Evolutionary conservation across 2,329 filamentous ascomycete genomes (phyloP).

Genomic region (Podosphaera xanthii): DNA sequence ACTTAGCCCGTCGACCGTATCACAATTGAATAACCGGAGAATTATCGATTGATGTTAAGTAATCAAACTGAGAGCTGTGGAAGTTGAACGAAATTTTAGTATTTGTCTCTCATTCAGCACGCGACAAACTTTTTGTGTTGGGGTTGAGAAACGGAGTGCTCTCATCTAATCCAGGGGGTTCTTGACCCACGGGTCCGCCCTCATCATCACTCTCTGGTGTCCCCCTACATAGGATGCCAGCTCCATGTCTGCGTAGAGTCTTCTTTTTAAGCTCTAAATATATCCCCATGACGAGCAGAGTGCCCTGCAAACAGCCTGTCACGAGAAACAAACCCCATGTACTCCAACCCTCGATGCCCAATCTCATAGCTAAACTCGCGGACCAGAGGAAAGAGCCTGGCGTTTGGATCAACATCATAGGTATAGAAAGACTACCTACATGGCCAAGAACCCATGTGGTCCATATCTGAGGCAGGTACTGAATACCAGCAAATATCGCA

Average conservation of each 20-base stretch:
- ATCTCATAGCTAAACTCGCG: constrained; percentile 53
- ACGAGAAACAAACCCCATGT: constrained; percentile 83
- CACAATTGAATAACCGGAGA: no score
- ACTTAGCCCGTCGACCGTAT: no score
- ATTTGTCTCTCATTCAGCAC: neutral
- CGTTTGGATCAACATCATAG: constrained; percentile 97
- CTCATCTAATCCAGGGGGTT: constrained; percentile 1
- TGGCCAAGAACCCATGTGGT: constrained; percentile 72
- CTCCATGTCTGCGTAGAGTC: constrained; percentile 3
- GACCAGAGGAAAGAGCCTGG: constrained; percentile 83
- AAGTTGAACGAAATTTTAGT: neutral
- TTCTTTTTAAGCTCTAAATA: constrained; percentile 36
- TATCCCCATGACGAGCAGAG: constrained; percentile 57
- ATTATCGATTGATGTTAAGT: neutral
- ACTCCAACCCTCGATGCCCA: constrained; percentile 75
- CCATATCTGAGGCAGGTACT: constrained; percentile 89
- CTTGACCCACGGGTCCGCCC: constrained; percentile 3
- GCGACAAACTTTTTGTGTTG: neutral
- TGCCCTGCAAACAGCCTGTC: constrained; percentile 67
- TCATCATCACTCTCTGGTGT: constrained; percentile 6
- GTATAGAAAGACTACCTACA: constrained; percentile 76
- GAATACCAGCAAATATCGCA: constrained; percentile 56
- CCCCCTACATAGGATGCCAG: constrained; percentile 4
- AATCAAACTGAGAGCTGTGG: neutral
- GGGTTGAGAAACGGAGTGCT: constrained; percentile 2